Evolutionary conservation across 305 asterid genomes (phyloP).

Genomic region (Rubia tinctorum): DNA sequence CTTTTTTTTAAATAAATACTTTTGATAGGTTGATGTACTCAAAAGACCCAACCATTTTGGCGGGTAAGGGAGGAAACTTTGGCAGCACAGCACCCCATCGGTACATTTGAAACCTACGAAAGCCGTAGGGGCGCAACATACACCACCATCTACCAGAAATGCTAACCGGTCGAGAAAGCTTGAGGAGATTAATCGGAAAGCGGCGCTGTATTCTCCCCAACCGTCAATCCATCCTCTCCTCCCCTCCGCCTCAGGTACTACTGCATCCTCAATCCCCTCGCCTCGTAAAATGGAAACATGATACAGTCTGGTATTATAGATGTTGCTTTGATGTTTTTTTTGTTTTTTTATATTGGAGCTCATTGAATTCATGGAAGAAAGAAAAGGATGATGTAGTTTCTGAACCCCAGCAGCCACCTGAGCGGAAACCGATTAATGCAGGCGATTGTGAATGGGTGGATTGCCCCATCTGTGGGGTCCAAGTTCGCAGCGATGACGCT

Average conservation of each 20-base stretch:
- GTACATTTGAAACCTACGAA: background rate
- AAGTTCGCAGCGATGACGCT: slow-evolving; percentile 47
- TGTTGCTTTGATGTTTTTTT: background rate
- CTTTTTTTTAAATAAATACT: no score
- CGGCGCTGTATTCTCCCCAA: slow-evolving; percentile 73
- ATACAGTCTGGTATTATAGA: background rate
- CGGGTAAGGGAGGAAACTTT: background rate
- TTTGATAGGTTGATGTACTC: no score
- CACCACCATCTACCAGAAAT: slow-evolving; percentile 17
- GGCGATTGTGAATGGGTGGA: slow-evolving; percentile 36
- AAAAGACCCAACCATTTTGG: background rate
- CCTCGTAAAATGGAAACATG: background rate
- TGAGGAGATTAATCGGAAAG: slow-evolving; percentile 67
- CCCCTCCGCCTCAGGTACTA: slow-evolving; percentile 37
- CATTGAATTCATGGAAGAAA: slow-evolving; percentile 21
- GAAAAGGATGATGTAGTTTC: slow-evolving; percentile 16
- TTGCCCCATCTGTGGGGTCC: slow-evolving; percentile 75
- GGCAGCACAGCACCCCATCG: background rate
- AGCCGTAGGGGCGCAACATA: background rate
- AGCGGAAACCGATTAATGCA: background rate
- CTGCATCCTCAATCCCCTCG: background rate
- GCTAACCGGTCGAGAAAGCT: slow-evolving; percentile 79
- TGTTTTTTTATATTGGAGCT: slow-evolving; percentile 14
- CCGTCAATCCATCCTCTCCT: slow-evolving; percentile 43
- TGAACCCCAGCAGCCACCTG: background rate